Evolutionary conservation across 148 eudicot species (phyloP).

Genomic region (Amaranthus hypochondriacus): DNA sequence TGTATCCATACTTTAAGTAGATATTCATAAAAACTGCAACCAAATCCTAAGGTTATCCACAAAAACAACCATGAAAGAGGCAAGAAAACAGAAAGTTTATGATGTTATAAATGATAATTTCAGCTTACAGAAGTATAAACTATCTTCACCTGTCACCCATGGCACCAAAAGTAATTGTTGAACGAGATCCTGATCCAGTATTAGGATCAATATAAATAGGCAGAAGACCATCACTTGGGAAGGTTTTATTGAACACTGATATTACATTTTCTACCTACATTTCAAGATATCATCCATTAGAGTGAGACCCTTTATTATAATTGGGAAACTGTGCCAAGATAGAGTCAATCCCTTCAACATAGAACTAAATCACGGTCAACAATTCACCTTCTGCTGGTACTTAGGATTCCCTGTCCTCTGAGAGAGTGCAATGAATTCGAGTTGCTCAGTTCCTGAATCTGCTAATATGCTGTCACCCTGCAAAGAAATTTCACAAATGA

Average conservation of each 20-base stretch:
- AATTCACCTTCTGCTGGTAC: conserved; percentile 84
- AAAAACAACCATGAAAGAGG: conserved; percentile 11
- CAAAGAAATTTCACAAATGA: not conserved
- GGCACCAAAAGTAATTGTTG: conserved; percentile 97
- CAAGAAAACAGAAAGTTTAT: not conserved
- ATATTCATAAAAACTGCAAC: conserved; percentile 95
- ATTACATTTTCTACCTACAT: conserved; percentile 85
- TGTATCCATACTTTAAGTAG: conserved; percentile 97
- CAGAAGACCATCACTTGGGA: conserved; percentile 87
- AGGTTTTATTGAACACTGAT: conserved; percentile 69
- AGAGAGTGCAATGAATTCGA: conserved; percentile 97
- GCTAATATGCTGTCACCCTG: conserved; percentile 95
- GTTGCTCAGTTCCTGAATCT: conserved; percentile 98
- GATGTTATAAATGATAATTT: not conserved
- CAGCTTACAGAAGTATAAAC: not conserved
- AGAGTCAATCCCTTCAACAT: not conserved
- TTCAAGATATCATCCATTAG: conserved; percentile 9
- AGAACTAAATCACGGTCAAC: not conserved
- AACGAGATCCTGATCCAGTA: conserved; percentile 57
- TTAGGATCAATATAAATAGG: conserved; percentile 80
- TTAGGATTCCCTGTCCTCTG: conserved; percentile 95
- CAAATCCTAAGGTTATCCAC: conserved; percentile 16
- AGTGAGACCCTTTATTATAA: not conserved
- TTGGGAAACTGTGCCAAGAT: not conserved
- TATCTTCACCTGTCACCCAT: conserved; percentile 93